phyloP scores from a whole-genome alignment of 1,139 yeast genomes.

The Pichia sp. region DNA sequence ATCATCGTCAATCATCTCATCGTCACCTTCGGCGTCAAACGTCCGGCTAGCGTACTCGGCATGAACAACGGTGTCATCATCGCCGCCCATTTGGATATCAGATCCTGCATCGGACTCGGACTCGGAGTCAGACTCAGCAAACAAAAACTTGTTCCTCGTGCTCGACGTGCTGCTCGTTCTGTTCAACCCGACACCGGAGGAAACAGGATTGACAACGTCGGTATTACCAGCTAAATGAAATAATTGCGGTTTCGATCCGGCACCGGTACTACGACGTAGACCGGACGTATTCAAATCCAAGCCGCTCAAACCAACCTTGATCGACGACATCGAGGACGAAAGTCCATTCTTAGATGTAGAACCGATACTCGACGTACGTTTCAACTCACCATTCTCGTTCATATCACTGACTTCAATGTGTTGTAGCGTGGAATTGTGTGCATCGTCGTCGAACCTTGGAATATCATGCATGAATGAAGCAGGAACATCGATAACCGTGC shows the following conservation, averaged over 20 bases:
- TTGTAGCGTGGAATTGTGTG: too few relatives aligned
- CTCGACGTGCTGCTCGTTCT: neutral
- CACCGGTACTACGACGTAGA: slow-evolving; percentile 27
- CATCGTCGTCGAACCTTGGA: slow-evolving; percentile 2
- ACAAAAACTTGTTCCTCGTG: slow-evolving; percentile 19
- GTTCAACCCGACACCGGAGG: neutral
- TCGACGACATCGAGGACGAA: slow-evolving; percentile 24
- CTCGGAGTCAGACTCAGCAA: slow-evolving; percentile 17
- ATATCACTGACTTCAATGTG: slow-evolving; percentile 7
- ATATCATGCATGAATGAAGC: slow-evolving; percentile 6
- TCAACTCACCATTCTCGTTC: slow-evolving; percentile 11
- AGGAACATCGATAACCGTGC: slow-evolving; percentile 7
- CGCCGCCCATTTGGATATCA: neutral
- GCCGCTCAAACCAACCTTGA: slow-evolving; percentile 32
- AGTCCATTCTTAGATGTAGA: slow-evolving; percentile 12
- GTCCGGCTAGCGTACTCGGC: neutral
- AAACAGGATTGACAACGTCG: neutral
- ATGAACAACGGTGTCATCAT: slow-evolving; percentile 1
- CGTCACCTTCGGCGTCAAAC: slow-evolving; percentile 2
- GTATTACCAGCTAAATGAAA: slow-evolving; percentile 20
- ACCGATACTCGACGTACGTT: slow-evolving; percentile 22
- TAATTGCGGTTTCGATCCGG: slow-evolving; percentile 31
- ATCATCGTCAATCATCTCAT: slow-evolving; percentile 19
- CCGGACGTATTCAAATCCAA: slow-evolving; percentile 30
- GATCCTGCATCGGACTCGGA: slow-evolving; percentile 12